Base-by-base conservation (phyloP, 176 grass and related monocot genomes). In the Ensete glaucum region DNA sequence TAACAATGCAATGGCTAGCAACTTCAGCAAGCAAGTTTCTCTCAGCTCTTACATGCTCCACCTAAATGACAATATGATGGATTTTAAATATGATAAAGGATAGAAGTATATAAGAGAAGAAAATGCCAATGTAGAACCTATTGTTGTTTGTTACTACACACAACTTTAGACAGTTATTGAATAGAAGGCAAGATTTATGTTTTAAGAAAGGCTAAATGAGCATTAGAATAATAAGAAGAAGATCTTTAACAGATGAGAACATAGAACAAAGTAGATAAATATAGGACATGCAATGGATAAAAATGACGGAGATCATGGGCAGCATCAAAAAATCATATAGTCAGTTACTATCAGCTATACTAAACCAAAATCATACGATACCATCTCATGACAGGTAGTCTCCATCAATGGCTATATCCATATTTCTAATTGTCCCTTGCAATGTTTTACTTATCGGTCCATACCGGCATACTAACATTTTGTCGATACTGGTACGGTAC, bases 31-130 rank as follows among this genome's bases (percentile, higher is more conserved):
- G 85, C 25, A 94, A 81, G 11, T 94, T 94, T 64, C 91, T 87
- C 79, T 94, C 91, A 76, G 91, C 83, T 80, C 64, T 85, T 71
- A 90, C 91, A 90, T 94, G 87, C 50, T 90, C 91, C 63, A 94
- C 91, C 91, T 94, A 56, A 81, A 72, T 82, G 54, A 79, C 27
- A 77, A 77, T 76, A 67, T 69, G 8, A 83, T 62, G 69, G 51
- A 67, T 43, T 34, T 20, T 51, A 50, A 70, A 5, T 21, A 49
- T 34, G 7, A 20, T 20, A 20, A 10, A 68, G 27, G 15, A 68
- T 43, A 70, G n/a, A 9, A 52, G 19, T 25, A 65, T 24, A 50
- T 50, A 21, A 19, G 17, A 15, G 8, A 50, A 9, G 21, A 21
- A 27, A 64, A 24, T 64, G 62, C 21, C 62, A 64, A 64, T 12